Base-by-base conservation (phyloP, 2,329 filamentous ascomycete species). In the Fusarium solani-melongenae region DNA sequence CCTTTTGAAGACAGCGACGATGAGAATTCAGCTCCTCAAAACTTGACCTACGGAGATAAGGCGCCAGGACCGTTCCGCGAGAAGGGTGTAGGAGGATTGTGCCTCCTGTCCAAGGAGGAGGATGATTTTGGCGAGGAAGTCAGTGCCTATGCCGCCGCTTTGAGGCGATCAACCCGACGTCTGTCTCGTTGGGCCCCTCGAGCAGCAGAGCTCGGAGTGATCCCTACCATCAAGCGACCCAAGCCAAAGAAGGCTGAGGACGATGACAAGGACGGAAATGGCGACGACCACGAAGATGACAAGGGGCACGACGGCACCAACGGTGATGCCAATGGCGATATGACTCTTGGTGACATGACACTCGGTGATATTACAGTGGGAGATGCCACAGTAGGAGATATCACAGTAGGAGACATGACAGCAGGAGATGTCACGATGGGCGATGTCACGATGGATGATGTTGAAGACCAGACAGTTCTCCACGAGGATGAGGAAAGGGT, bases 101-200 rank as follows among this genome's bases (percentile, higher is more conserved):
- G 88, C 61, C 91, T 89, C 34, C 83, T 93, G 0, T 83, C 83
- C 22, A 82, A 84, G 17, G 93, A 95, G 79, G 82, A 86, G 0
- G 92, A 94, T 70, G 93, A 96, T 82, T 93, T 91, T 74, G 94
- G 94, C 49, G 94, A 96, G 80, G 93, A 96, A 80, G 87, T 90
- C 7, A 87, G 88, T 63, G 86, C 89, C 2, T 92, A 93, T 66
- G 88, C 90, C 5, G 90, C 92, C 12, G 88, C 93, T 9, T 83
- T 96, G 20, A 86, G 91, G 62, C 88, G 92, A 17, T 87, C 88
- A 1, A 84, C 87, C 22, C 88, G 94, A 31, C 87, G 94, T 44
- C 84, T 96, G n/a, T 84, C 88, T 61, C 88, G 93, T 34, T 96
- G 94, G 94, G 84, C 84, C n/a, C 82, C 83, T 4, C 83, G 81